These are phyloP conservation scores for Solanum hybrid DNA, from an alignment of 305 asterid species.

Conservation along the genomic window DNA sequence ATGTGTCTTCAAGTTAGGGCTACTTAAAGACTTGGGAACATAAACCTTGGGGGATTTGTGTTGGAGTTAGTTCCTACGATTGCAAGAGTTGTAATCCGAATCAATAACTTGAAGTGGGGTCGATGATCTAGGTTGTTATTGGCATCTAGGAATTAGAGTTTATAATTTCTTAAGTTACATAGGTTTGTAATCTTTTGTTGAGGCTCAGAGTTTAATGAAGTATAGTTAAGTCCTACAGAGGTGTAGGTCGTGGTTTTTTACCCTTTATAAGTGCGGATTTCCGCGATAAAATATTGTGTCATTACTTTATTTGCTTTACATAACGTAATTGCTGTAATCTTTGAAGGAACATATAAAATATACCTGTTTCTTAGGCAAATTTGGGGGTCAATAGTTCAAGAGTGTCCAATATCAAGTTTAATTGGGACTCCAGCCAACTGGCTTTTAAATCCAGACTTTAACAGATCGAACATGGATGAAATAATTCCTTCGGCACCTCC, in stretches of 20 bases:
- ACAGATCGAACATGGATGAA: constrained; percentile 22
- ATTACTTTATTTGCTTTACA: background rate
- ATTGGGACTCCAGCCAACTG: constrained; percentile 61
- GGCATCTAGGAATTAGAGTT: background rate
- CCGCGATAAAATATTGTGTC: no score
- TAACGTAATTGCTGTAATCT: background rate
- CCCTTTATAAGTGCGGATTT: background rate
- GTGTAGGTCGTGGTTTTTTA: background rate
- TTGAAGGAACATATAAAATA: background rate
- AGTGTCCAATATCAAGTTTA: no score
- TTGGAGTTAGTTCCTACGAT: background rate
- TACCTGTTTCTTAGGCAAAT: background rate
- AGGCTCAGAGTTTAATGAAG: no score
- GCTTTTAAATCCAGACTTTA: constrained; percentile 55
- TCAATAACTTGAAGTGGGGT: background rate
- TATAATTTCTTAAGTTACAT: background rate
- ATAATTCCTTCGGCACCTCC: constrained; percentile 45
- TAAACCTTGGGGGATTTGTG: no score
- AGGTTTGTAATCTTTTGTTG: background rate
- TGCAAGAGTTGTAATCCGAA: background rate
- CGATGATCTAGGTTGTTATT: background rate
- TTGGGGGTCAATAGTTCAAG: background rate
- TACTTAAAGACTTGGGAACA: no score
- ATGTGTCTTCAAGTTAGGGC: no score
- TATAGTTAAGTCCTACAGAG: background rate